These are phyloP conservation scores for Boletus pseudopeckii DNA, from an alignment of 768 basidiomycete genomes.

Conservation along the genomic window DNA sequence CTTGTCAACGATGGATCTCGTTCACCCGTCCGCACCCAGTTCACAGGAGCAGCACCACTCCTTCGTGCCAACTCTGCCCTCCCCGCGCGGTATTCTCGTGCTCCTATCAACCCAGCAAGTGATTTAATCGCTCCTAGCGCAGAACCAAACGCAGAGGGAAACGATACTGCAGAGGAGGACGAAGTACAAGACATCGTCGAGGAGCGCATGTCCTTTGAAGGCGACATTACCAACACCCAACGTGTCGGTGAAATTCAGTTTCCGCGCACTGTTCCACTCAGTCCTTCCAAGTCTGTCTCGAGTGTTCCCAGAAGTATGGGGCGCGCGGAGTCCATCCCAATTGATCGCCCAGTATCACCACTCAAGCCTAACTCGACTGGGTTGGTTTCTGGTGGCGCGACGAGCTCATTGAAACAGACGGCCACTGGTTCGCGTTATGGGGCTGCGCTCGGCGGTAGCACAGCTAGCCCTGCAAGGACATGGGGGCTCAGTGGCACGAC, in stretches of 20 bases:
- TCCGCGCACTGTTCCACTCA: conserved; percentile 54
- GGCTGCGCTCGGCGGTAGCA: conserved; percentile 45
- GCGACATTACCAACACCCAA: conserved; percentile 43
- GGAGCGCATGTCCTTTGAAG: conserved; percentile 21
- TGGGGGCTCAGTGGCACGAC: conserved; percentile 52
- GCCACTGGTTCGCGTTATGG: conserved; percentile 69
- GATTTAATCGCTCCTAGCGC: conserved; percentile 6
- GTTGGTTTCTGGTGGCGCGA: conserved; percentile 2
- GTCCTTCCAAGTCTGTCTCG: conserved; percentile 30
- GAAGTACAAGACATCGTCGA: conserved; percentile 31
- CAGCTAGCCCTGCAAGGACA: conserved; percentile 40
- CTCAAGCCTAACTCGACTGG: conserved; percentile 28
- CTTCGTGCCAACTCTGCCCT: conserved; percentile 41
- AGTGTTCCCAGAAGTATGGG: conserved; percentile 3
- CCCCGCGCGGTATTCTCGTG: conserved; percentile 35
- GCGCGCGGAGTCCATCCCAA: neutral
- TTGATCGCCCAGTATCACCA: conserved; percentile 23
- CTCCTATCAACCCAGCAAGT: conserved; percentile 10
- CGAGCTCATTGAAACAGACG: conserved; percentile 37
- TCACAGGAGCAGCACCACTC: conserved; percentile 31
- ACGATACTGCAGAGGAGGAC: conserved; percentile 26
- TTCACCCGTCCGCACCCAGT: conserved; percentile 27
- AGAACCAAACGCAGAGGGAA: conserved; percentile 20
- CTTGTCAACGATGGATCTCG: conserved; percentile 17
- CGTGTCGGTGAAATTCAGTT: conserved; percentile 44